Evolutionary conservation across 805 yeast species (phyloP), one percentile per base, ranked within the genome.

Genomic region (Kazachstania africana): DNA sequence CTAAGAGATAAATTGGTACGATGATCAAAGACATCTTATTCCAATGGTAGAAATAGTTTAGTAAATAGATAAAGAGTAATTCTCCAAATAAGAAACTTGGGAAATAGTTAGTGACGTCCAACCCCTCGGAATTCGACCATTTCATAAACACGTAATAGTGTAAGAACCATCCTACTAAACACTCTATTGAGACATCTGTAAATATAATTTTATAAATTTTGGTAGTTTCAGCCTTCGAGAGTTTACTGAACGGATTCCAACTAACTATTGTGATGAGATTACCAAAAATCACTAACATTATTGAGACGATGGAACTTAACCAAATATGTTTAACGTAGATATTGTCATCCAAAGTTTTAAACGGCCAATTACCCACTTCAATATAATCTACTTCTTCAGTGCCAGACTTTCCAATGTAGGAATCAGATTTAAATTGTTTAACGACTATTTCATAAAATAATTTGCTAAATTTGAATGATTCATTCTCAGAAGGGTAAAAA

Each of bases 91-190:
- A 24, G 22, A 45, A 37, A 29, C 50, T 37, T 14, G 50, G 49
- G n/a, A 49, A 26, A 24, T 48, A 54, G n/a, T 39, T 41, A 4
- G 24, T 28, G 4, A 42, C 26, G 14, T 27, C 32, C n/a, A 48
- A 27, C 24, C 44, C 38, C 6, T 36, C 32, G n/a, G n/a, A n/a
- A 28, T 43, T 46, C 12, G 47, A 36, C 15, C 42, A 37, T 25
- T 39, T 34, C 12, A 35, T 22, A 27, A 48, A 49, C n/a, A 46
- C 38, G 20, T 39, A 38, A 24, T 35, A 49, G 32, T 50, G 55
- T 13, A 51, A 14, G 5, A 50, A 29, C 58, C 58, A 54, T 6
- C 55, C 59, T 5, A 45, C 6, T 14, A 37, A 18, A 13, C 38
- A 42, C 30, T 53, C 53, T 1, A 36, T 2, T 3, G 45, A 39